Evolutionary conservation across 441 rosid genomes (phyloP), one percentile per base, ranked within the genome.

Genomic region (Pelargonium myrrhifolium): DNA sequence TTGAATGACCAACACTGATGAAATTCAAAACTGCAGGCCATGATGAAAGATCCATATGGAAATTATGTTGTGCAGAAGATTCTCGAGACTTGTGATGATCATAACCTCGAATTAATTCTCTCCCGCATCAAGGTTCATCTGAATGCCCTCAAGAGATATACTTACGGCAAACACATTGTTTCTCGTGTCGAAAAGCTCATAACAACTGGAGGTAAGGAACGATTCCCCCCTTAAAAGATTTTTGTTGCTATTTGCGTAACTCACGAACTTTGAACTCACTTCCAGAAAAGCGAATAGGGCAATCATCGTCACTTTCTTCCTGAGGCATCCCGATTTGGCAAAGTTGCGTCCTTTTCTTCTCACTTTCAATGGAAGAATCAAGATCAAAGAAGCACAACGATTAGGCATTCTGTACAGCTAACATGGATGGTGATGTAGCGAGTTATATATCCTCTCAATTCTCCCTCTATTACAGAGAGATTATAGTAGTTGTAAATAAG

Each of bases 31-130:
- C 31, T 58, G 28, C 78, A 94, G 99, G 98, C 98, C 18, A 94
- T 94, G 99, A 92, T 94, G 99, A 94, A 94, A 79, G 99, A 94
- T 77, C 99, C 88, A 80, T 94, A 88, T 84, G 99, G 93, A 18
- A 92, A 92, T 76, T 92, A 94, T 31, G 98, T 94, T 6, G 99
- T 94, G 65, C 99, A 94, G 67, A 94, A 92, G 78, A 96, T 92
- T 68, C 81, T 94, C 22, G 98, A 92, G 86, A 92, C 96, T 40
- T 89, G 97, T 42, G 94, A 94, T 66, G 99, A 94, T 76, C 96
- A 88, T 56, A 94, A 84, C 53, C 97, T 92, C 0, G 99, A 94
- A 82, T 81, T 86, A 77, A 92, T 94, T 68, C 98, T 92, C 65
- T 77, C 90, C 1, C 90, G 99, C 17, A 88, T 94, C 49, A 92